Evolutionary conservation across 352 stramenopile species (phyloP).

Genomic region (Phytophthora lateralis): DNA sequence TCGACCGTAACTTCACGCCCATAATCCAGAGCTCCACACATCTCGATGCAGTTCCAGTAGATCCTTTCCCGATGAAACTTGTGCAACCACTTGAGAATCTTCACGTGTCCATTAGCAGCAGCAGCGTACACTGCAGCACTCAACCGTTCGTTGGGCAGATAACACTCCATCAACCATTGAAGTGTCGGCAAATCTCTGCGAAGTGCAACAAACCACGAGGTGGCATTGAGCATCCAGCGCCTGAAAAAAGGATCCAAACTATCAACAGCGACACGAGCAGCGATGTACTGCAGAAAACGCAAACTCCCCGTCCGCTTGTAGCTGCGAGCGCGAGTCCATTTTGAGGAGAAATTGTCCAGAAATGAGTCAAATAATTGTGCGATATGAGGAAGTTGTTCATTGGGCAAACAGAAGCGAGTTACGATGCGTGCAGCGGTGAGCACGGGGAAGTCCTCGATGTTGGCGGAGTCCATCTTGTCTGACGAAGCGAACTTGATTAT

Average conservation of each 20-base stretch:
- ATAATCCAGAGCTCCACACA: constrained; percentile 41
- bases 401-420: constrained; percentile 18
- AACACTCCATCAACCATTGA: constrained; percentile 27
- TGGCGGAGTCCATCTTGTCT: constrained; percentile 4
- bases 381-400: constrained; percentile 15
- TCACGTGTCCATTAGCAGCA: constrained; percentile 22
- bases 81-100: constrained; percentile 28
- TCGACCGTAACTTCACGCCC: constrained; percentile 44
- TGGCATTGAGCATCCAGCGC: constrained; percentile 29
- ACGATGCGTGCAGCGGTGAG: constrained; percentile 20
- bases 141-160: constrained; percentile 10
- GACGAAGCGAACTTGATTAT: constrained; percentile 7
- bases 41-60: constrained; percentile 35
- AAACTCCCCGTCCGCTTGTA: constrained; percentile 29
- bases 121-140: constrained; percentile 31
- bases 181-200: constrained; percentile 28
- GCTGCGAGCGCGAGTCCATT: constrained; percentile 20
- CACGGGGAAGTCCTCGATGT: constrained; percentile 12
- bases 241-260: constrained; percentile 34
- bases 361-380: constrained; percentile 26
- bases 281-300: constrained; percentile 27
- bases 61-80: constrained; percentile 11
- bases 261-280: constrained; percentile 3
- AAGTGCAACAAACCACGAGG: constrained; percentile 19
- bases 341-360: constrained; percentile 25